Conservation (phyloP, 345 rosid genomes). For the Triadica sebifera region DNA sequence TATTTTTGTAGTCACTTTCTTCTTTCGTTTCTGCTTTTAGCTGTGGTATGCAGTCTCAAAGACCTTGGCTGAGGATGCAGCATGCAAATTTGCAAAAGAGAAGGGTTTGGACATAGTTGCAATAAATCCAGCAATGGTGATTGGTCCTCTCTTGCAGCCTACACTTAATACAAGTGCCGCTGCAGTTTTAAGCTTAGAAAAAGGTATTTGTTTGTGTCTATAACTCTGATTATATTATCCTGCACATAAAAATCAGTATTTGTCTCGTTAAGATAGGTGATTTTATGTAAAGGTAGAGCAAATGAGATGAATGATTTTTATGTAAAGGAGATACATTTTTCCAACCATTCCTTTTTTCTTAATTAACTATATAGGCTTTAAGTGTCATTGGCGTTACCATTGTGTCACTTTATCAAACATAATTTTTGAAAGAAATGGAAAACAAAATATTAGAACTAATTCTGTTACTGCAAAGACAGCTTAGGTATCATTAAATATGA, state of each 20-base stretch:
- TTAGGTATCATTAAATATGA: too few species aligned
- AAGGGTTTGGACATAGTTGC: slow-evolving; percentile 67
- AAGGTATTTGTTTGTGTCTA: slow-evolving; percentile 46
- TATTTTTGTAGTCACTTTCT: neutral
- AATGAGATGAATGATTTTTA: neutral
- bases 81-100: slow-evolving; percentile 80
- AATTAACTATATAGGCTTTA: neutral
- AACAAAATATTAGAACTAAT: too few species aligned
- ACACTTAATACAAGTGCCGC: slow-evolving; percentile 89
- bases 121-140: slow-evolving; percentile 85
- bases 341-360: neutral
- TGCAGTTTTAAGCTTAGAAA: slow-evolving; percentile 66
- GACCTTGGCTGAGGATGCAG: slow-evolving; percentile 86
- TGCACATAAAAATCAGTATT: neutral
- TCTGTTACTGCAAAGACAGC: too few species aligned
- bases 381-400: neutral
- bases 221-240: neutral
- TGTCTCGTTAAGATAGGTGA: neutral
- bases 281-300: neutral
- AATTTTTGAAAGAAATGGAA: too few species aligned
- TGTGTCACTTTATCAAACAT: too few species aligned
- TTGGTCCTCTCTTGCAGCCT: slow-evolving; percentile 89
- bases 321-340: neutral
- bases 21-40: slow-evolving; percentile 26
- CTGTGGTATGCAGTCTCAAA: slow-evolving; percentile 84